Evolutionary conservation across 2,329 filamentous ascomycete genomes (phyloP).

Genomic region (Hymenoscyphus albidus): DNA sequence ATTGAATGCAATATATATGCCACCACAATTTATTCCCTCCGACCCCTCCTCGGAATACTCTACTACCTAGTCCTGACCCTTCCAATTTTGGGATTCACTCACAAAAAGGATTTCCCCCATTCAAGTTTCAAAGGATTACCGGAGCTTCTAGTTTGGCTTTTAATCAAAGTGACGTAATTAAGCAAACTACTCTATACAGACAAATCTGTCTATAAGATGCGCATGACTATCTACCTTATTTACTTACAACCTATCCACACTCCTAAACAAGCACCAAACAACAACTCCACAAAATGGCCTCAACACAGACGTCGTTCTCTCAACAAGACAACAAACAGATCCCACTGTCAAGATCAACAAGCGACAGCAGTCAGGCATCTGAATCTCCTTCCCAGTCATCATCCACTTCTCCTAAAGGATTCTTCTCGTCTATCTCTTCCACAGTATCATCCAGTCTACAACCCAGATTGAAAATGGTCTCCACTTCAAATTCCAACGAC

Average conservation of each 20-base stretch:
- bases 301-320: neutral
- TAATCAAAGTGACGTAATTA: too few relatives aligned
- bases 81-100: neutral
- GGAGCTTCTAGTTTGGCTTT: too few relatives aligned
- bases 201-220: too few relatives aligned
- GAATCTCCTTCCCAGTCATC: neutral
- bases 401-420: neutral
- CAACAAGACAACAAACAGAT: neutral
- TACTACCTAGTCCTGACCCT: too few relatives aligned
- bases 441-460: neutral
- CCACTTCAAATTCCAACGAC: neutral
- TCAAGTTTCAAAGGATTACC: neutral
- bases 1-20: neutral
- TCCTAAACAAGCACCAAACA: neutral
- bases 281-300: neutral
- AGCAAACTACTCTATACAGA: too few relatives aligned
- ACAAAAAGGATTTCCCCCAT: neutral
- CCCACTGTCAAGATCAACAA: neutral
- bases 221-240: neutral
- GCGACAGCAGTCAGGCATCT: neutral
- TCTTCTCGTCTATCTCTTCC: neutral
- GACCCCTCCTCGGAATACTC: neutral
- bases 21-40: neutral
- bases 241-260: neutral
- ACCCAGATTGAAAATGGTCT: neutral